These are phyloP conservation scores for Panicum virgatum DNA, from an alignment of 202 grass and related monocot genomes.

Conservation along the genomic window DNA sequence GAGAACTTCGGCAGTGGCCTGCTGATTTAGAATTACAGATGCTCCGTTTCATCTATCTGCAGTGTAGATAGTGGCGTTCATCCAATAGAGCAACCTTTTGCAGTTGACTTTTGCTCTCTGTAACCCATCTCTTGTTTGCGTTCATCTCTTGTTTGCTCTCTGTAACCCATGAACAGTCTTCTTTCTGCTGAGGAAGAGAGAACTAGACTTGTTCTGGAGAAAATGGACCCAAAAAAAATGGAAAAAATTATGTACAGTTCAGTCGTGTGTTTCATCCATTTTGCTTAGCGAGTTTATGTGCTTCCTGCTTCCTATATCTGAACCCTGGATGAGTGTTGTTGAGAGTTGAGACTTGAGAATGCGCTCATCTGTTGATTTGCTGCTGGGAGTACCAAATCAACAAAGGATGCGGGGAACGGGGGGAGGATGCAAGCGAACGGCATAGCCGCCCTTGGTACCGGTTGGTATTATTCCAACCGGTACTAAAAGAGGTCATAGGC, in stretches of 20 bases:
- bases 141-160: not conserved
- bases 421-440: too few species aligned
- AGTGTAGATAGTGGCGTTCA: constrained; percentile 12
- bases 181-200: not conserved
- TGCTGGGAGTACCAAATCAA: not conserved
- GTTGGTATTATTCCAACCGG: too few species aligned
- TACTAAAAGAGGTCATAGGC: too few species aligned
- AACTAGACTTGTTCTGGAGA: not conserved
- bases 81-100: not conserved
- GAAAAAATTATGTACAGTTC: not conserved
- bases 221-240: not conserved
- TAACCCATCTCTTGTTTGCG: too few species aligned
- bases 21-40: constrained; percentile 22
- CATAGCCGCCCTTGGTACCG: too few species aligned
- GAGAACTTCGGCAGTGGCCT: constrained; percentile 2
- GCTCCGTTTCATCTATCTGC: too few species aligned
- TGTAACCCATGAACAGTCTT: constrained; percentile 1
- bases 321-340: not conserved
- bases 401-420: too few species aligned
- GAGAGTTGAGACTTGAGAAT: not conserved
- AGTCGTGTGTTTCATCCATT: not conserved
- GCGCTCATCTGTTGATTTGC: not conserved
- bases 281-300: not conserved
- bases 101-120: not conserved
- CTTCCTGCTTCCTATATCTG: not conserved